phyloP scores from a whole-genome alignment of 805 yeast species.

The Candida peoriensis region DNA sequence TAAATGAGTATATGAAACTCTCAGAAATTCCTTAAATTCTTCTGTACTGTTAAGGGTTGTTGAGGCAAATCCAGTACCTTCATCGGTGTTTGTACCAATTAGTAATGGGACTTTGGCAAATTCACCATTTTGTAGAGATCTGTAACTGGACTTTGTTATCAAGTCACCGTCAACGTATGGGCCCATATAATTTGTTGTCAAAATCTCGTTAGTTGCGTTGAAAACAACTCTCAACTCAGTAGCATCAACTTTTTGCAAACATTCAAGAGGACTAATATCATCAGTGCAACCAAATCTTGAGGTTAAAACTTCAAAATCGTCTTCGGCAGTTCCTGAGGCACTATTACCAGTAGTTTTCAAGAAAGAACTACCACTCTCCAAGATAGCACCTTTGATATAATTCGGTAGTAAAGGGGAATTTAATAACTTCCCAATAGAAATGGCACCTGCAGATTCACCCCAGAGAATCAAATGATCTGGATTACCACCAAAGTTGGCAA shows the following conservation, averaged over 20 bases:
- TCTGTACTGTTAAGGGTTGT: conserved; percentile 3
- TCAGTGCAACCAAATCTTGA: conserved; percentile 11
- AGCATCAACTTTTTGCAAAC: conserved; percentile 12
- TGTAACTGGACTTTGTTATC: conserved; percentile 11
- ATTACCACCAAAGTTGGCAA: conserved; percentile 33
- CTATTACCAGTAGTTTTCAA: conserved; percentile 1
- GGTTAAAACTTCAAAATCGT: conserved; percentile 4
- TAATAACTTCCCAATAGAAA: conserved; percentile 13
- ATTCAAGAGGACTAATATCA: conserved; percentile 6
- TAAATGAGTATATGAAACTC: conserved; percentile 3
- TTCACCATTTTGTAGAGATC: conserved; percentile 8
- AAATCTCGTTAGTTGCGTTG: conserved; percentile 14
- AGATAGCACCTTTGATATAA: conserved; percentile 15
- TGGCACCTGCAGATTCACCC: conserved; percentile 36
- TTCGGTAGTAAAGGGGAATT: conserved; percentile 5
- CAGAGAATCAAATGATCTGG: conserved; percentile 29
- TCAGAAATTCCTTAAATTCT: background rate
- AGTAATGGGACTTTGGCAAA: conserved; percentile 18
- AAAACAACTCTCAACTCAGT: conserved; percentile 4
- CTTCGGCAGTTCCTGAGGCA: conserved; percentile 5
- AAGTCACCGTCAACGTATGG: conserved; percentile 17
- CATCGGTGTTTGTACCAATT: conserved; percentile 22
- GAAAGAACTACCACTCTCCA: conserved; percentile 13
- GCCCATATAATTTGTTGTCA: background rate
- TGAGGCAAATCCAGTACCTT: conserved; percentile 11